phyloP scores from a whole-genome alignment of 2,329 filamentous ascomycete species.

The Ophiostoma tasmaniense region DNA sequence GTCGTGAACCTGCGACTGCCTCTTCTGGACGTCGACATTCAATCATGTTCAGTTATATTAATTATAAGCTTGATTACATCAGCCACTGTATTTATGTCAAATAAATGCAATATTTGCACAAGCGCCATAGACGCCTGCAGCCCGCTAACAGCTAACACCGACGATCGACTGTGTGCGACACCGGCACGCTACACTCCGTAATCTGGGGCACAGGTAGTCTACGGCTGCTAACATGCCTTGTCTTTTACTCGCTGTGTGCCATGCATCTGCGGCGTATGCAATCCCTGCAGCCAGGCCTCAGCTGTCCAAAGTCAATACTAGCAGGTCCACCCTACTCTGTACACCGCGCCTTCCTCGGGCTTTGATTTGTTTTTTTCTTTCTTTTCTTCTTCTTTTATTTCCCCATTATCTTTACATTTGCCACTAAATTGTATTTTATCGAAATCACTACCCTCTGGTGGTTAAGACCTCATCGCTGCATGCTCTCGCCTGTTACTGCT shows the following conservation, averaged over 20 bases:
- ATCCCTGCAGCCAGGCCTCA: not conserved
- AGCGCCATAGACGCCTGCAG: conserved; percentile 2
- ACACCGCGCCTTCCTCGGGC: not conserved
- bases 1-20: not conserved
- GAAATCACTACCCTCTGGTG: too few relatives aligned
- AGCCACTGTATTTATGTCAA: too few relatives aligned
- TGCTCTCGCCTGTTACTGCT: not conserved
- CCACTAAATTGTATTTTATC: too few relatives aligned
- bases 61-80: too few relatives aligned
- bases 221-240: not conserved
- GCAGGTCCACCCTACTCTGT: not conserved
- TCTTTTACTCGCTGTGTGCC: not conserved
- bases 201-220: not conserved
- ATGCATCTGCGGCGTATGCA: not conserved
- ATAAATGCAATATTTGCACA: too few relatives aligned
- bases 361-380: not conserved
- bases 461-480: not conserved
- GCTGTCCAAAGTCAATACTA: not conserved
- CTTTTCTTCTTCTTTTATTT: not conserved
- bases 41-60: not conserved
- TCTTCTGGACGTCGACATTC: not conserved
- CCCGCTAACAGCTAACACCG: not conserved
- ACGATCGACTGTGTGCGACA: not conserved
- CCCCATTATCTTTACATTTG: too few relatives aligned
- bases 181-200: not conserved